Evolutionary conservation across 2,329 filamentous ascomycete species (phyloP), one percentile per base, ranked within the genome.

Genomic region (Harringtonia lauricola): DNA sequence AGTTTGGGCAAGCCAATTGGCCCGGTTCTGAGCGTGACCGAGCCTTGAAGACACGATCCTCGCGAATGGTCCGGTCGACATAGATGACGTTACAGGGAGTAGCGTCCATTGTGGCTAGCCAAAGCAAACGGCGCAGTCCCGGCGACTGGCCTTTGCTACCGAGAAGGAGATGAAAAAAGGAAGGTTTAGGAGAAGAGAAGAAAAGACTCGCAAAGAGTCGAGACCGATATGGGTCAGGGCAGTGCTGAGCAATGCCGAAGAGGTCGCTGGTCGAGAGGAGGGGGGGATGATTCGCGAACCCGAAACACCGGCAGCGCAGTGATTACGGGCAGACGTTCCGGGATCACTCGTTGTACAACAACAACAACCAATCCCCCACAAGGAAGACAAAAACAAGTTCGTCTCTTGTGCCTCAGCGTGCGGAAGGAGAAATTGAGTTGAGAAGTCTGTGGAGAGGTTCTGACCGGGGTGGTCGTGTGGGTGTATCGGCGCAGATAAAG

Each of bases 81-180:
- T 78, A 79, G 49, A 79, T 72, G 51, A 79, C 67, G 58, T 77
- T 72, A 58, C 72, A 77, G 47, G 64, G 63, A 55, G 70, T 66
- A 57, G 65, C 66, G 59, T 78, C 74, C 74, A 79, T 79, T 58
- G 61, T 68, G 64, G 64, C 62, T 64, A 41, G 8, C 36, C 65
- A 61, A 58, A 64, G 61, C 64, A 68, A 70, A 71, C 41, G 42
- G 71, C 68, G 72, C 71, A 76, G 73, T 73, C 74, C 70, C 62
- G 15, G 59, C 66, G 72, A 76, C 72, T 66, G 72, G 70, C 70
- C 70, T 70, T 65, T 64, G 63, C 70, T 70, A 64, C 66, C 19
- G 31, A 31, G 24, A 30, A 17, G 21, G n/a, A 28, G 17, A 14
- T 8, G 33, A 39, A 14, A 31, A 17, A 41, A 21, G 19, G 22